Evolutionary conservation across 352 stramenopile species (phyloP), one percentile per base, ranked within the genome.

Genomic region (Globisporangium camurandrum): DNA sequence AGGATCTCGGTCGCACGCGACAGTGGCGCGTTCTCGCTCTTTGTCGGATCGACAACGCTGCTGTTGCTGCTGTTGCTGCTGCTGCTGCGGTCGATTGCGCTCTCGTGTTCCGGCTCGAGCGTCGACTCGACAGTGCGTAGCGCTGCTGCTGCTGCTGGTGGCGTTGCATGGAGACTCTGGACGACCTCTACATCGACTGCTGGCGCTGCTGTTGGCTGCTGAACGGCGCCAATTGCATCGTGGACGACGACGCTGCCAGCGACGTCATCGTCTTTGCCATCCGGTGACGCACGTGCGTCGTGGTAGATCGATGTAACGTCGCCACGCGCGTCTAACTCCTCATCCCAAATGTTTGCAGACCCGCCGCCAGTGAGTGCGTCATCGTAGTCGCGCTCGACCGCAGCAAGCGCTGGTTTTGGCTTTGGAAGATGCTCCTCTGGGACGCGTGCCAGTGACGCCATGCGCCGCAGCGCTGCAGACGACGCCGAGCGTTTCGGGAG

Each of bases 21-120:
- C 24, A 57, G 43, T 4, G 51, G 51, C 16, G 43, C 43, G 23
- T 57, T 12, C 8, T 34, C 30, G 30, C n/a, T 34, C 30, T 8
- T 34, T 44, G 5, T 57, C 51, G 2, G 19, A 33, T 34, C n/a
- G 30, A 34, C 30, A 12, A 34, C 30, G 30, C 14, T 12, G 30
- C 8, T 34, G 30, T 34, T 12, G 30, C 14, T 12, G 30, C 8
- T 1, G 30, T 12, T 34, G 27, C 19, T 24, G 38, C 42, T 5
- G 22, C 28, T 24, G 24, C 30, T 7, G 26, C 20, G 14, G 20
- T 60, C 49, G 46, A 54, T 51, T 34, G 76, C 66, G 16, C 75
- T 62, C 54, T 80, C 69, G 39, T 65, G 69, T 37, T 80, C 69
- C 1, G 69, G 69, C 31, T 80, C 66, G 5, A 72, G 56, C 1